Conservation (phyloP, 495 filamentous ascomycete species). For the Neurospora sp. region DNA sequence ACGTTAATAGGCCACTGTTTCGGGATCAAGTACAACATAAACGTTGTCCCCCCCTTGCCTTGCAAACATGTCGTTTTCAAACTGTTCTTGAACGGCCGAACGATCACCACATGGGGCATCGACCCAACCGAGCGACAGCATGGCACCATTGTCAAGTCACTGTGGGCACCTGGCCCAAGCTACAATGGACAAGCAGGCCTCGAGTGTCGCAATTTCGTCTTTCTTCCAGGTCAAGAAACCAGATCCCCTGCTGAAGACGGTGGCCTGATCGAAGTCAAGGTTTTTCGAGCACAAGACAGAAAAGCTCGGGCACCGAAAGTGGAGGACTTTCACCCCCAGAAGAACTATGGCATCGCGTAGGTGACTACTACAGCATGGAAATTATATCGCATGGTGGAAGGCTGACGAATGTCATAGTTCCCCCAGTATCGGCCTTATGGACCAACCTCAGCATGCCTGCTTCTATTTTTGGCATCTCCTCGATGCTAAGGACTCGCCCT, state of each 20-base stretch:
- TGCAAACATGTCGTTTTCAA: conserved; percentile 38
- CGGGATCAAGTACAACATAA: conserved; percentile 33
- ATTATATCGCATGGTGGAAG: neutral
- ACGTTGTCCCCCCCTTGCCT: conserved; percentile 13
- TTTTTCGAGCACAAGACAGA: conserved; percentile 35
- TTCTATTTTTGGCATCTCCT: conserved; percentile 38
- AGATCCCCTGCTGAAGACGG: conserved; percentile 36
- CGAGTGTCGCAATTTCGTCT: conserved; percentile 34
- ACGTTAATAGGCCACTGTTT: conserved; percentile 31
- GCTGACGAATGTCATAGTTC: conserved; percentile 19
- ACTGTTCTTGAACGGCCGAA: conserved; percentile 39
- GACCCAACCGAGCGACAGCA: conserved; percentile 15
- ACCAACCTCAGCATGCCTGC: conserved; percentile 35
- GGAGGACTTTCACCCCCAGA: conserved; percentile 25
- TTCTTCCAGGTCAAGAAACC: conserved; percentile 25
- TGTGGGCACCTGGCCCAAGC: conserved; percentile 29
- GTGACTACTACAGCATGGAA: conserved; percentile 3
- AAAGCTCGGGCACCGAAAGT: conserved; percentile 23
- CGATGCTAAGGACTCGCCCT: conserved; percentile 38
- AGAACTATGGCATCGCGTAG: conserved; percentile 40
- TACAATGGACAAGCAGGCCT: conserved; percentile 20
- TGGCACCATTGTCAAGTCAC: conserved; percentile 31
- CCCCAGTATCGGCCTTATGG: conserved; percentile 34
- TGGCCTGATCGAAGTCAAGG: conserved; percentile 41
- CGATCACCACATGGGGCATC: conserved; percentile 38